Evolutionary conservation across 108 stramenopile genomes (phyloP).

Genomic region (Skeletonema grethae): DNA sequence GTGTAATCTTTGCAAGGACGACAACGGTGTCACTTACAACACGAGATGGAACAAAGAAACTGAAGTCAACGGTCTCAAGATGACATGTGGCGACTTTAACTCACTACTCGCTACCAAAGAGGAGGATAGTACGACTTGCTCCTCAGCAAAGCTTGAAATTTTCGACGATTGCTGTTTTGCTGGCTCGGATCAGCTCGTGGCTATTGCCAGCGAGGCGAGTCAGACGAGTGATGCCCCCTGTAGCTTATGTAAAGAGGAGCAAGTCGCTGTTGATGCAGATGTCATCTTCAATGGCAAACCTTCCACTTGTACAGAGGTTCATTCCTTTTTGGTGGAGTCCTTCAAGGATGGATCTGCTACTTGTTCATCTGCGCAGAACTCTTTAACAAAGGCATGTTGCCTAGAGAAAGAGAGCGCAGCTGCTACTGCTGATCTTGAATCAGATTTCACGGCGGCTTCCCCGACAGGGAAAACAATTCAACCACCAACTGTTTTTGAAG

Average conservation of each 20-base stretch:
- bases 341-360: slow-evolving; percentile 31
- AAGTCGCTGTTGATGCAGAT: slow-evolving; percentile 31
- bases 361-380: slow-evolving; percentile 19
- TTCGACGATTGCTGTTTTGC: slow-evolving; percentile 48
- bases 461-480: not conserved
- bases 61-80: slow-evolving; percentile 39
- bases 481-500: not conserved
- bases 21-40: slow-evolving; percentile 47
- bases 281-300: slow-evolving; percentile 43
- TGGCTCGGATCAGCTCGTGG: slow-evolving; percentile 42
- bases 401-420: not conserved
- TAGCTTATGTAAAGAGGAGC: slow-evolving; percentile 36
- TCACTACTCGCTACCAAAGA: slow-evolving; percentile 49
- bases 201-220: slow-evolving; percentile 17
- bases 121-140: slow-evolving; percentile 37
- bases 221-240: slow-evolving; percentile 21
- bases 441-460: not conserved
- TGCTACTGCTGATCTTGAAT: not conserved
- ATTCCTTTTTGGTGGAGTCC: slow-evolving; percentile 27
- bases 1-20: slow-evolving; percentile 42
- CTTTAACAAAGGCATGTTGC: not conserved
- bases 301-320: slow-evolving; percentile 33
- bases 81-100: slow-evolving; percentile 51
- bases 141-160: slow-evolving; percentile 36
- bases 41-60: slow-evolving; percentile 47